A percentile compares a stretch with the other conserved stretches of the same genome.
phyloP scores from a whole-genome alignment of 371 early-diverging fungal genomes.

The Mucor racemosus region DNA sequence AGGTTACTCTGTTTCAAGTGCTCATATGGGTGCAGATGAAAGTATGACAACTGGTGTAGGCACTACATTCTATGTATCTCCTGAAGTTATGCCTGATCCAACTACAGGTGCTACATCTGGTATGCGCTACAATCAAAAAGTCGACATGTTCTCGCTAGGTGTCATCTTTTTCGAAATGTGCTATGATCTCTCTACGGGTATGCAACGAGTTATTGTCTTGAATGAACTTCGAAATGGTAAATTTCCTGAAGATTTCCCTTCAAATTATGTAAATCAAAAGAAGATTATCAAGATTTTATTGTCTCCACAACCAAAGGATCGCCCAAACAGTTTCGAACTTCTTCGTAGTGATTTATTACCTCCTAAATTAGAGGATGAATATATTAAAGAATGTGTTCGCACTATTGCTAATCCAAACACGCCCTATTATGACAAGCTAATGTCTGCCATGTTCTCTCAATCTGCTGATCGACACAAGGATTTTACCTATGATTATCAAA shows the following conservation, averaged over 20 bases:
- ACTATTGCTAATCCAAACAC: conserved; percentile 90
- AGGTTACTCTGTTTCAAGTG: conserved; percentile 52
- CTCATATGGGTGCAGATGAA: conserved; percentile 46
- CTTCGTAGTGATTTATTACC: conserved; percentile 81
- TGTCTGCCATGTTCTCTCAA: conserved; percentile 84
- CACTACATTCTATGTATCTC: conserved; percentile 93
- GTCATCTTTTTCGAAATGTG: conserved; percentile 80
- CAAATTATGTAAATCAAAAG: conserved; percentile 63
- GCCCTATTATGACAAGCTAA: conserved; percentile 83
- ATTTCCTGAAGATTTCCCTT: conserved; percentile 82
- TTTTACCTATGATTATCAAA: conserved; percentile 87
- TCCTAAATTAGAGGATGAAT: conserved; percentile 90
- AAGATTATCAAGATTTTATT: conserved; percentile 77
- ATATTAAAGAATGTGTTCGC: conserved; percentile 88
- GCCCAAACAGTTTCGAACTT: conserved; percentile 87
- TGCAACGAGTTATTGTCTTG: conserved; percentile 71
- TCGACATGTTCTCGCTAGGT: conserved; percentile 56
- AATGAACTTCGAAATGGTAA: conserved; percentile 66
- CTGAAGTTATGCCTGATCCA: conserved; percentile 72
- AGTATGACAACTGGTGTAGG: conserved; percentile 86
- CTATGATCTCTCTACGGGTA: conserved; percentile 71
- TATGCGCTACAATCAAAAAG: conserved; percentile 63
- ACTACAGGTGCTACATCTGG: conserved; percentile 44
- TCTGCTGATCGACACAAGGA: conserved; percentile 85
- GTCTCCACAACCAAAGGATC: conserved; percentile 78